These are phyloP conservation scores for Mycena chlorophos DNA, from an alignment of 768 basidiomycete genomes.

Conservation along the genomic window DNA sequence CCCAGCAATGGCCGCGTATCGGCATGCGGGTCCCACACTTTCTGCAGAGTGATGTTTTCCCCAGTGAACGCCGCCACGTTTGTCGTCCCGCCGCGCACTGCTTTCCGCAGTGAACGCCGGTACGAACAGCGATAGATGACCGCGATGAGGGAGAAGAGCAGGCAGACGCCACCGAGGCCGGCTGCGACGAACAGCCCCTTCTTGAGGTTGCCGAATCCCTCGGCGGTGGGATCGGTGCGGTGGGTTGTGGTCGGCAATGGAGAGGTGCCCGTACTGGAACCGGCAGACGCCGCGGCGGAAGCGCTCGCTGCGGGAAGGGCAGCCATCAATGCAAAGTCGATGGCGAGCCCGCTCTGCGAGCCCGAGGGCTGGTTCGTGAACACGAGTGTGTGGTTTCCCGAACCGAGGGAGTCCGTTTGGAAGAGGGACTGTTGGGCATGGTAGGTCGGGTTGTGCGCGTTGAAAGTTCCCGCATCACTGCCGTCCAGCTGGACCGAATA, in stretches of 20 bases:
- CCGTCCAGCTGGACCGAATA: constrained; percentile 30
- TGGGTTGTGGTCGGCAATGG: background rate
- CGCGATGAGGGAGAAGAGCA: constrained; percentile 1
- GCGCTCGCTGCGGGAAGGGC: background rate
- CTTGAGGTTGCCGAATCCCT: background rate
- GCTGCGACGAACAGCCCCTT: constrained; percentile 5
- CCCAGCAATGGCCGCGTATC: no score
- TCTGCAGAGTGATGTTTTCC: no score
- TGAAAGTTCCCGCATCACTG: constrained; percentile 15
- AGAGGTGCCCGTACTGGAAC: background rate
- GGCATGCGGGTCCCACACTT: no score
- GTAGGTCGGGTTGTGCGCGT: constrained; percentile 19
- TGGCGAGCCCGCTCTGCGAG: background rate
- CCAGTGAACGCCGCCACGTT: constrained; percentile 9
- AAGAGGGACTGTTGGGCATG: constrained; percentile 21
- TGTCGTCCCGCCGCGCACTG: background rate
- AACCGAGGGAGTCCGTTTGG: constrained; percentile 27
- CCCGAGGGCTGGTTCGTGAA: constrained; percentile 29
- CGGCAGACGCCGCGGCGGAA: no score
- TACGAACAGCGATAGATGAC: constrained; percentile 10
- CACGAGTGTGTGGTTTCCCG: constrained; percentile 30
- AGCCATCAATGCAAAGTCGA: background rate
- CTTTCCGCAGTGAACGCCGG: background rate
- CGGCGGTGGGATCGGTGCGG: background rate
- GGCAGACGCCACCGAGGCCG: constrained; percentile 1